Percentiles rank a stretch among this genome's conserved stretches.
These are phyloP conservation scores for Mycena citricolor DNA, from an alignment of 1,284 basidiomycete genomes.

Conservation along the genomic window DNA sequence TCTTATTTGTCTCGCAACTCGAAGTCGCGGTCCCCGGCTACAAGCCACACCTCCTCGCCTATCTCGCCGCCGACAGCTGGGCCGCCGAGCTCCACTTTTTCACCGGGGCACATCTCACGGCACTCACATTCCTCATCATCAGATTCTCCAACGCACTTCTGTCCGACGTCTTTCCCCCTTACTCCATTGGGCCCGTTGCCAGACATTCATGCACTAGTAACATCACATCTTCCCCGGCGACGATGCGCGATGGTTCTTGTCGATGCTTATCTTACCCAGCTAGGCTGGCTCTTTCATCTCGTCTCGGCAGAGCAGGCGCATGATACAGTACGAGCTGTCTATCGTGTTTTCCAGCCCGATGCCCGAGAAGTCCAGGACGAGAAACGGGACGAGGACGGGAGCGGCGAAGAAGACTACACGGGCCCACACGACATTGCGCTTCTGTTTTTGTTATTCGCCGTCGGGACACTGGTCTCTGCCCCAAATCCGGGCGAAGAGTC, in stretches of 20 bases:
- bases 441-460: conserved; percentile 62
- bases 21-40: too few relatives aligned
- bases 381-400: conserved; percentile 10
- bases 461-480: conserved; percentile 50
- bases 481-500: conserved; percentile 25
- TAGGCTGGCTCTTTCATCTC: conserved; percentile 57
- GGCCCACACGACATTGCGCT: conserved; percentile 52
- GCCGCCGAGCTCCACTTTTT: too few relatives aligned
- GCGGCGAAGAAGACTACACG: conserved; percentile 18
- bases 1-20: too few relatives aligned
- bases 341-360: conserved; percentile 15
- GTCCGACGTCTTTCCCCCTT: conserved; percentile 64
- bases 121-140: conserved; percentile 56
- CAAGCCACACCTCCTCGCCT: too few relatives aligned
- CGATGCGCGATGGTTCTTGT: conserved; percentile 46
- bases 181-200: conserved; percentile 52
- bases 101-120: too few relatives aligned
- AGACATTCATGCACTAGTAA: conserved; percentile 49
- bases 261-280: conserved; percentile 55
- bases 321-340: conserved; percentile 48
- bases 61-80: too few relatives aligned
- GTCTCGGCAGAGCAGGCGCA: conserved; percentile 51
- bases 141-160: conserved; percentile 42
- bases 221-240: conserved; percentile 50
- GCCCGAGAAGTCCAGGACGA: background rate